Conservation (phyloP, 2,329 filamentous ascomycete genomes). For the Atkinsonella hypoxylon region DNA sequence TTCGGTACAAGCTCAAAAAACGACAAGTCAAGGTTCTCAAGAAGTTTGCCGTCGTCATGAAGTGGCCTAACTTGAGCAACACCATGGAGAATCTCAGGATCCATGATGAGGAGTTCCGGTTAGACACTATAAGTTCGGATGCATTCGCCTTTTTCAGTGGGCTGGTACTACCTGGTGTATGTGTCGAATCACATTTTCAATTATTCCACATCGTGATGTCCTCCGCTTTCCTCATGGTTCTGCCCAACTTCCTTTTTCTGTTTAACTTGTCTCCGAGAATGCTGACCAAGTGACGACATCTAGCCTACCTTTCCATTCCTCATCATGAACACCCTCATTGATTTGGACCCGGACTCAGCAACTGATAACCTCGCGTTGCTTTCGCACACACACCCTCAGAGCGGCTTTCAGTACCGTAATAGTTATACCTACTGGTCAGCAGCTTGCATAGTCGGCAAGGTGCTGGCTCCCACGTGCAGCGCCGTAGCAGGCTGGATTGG, state of each 20-base stretch:
- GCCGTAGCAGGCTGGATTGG: conserved; percentile 65
- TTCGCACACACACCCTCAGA: conserved; percentile 54
- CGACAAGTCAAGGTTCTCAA: conserved; percentile 57
- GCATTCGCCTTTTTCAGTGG: conserved; percentile 70
- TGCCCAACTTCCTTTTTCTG: not conserved
- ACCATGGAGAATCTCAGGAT: conserved; percentile 52
- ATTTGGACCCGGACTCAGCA: conserved; percentile 58
- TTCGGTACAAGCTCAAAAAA: conserved; percentile 53
- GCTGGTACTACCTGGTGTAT: conserved; percentile 56
- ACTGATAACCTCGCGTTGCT: conserved; percentile 54
- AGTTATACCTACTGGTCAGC: conserved; percentile 69
- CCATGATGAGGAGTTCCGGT: conserved; percentile 42
- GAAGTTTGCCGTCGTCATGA: conserved; percentile 58
- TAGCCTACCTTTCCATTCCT: conserved; percentile 56
- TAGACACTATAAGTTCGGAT: conserved; percentile 54
- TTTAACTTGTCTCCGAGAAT: not conserved
- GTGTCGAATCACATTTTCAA: conserved; percentile 14
- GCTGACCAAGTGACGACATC: conserved; percentile 2
- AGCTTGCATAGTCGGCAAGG: conserved; percentile 61
- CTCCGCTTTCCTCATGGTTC: too few relatives aligned
- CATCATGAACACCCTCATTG: conserved; percentile 67
- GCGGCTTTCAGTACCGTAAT: conserved; percentile 63
- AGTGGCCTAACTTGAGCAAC: conserved; percentile 62
- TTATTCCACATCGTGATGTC: too few relatives aligned
- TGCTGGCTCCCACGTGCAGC: conserved; percentile 59